These are phyloP conservation scores for Fraxinus albicans DNA, from an alignment of 305 asterid species.

Conservation along the genomic window DNA sequence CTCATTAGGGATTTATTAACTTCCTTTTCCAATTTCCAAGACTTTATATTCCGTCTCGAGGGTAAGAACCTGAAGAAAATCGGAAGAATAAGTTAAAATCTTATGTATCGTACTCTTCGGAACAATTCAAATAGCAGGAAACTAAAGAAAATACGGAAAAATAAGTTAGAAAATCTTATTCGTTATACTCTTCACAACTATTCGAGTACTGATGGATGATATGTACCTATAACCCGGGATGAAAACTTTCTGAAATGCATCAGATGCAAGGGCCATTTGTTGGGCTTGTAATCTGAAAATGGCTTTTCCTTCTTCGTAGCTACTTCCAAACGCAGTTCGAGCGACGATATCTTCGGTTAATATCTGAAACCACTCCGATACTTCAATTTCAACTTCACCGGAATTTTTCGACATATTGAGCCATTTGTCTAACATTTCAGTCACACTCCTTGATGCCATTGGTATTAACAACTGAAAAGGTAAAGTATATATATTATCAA, in stretches of 20 bases:
- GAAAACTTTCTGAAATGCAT: conserved; percentile 77
- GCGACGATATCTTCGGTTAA: conserved; percentile 74
- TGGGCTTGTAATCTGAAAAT: conserved; percentile 75
- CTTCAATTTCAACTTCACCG: conserved; percentile 69
- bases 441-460: conserved; percentile 13
- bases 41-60: conserved; percentile 62
- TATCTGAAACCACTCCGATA: conserved; percentile 62
- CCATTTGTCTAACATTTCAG: conserved; percentile 37
- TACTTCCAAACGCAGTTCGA: conserved; percentile 69
- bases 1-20: conserved; percentile 62
- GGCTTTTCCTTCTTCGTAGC: conserved; percentile 71
- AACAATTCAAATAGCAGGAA: conserved; percentile 40
- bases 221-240: conserved; percentile 79
- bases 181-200: neutral
- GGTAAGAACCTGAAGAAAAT: conserved; percentile 66
- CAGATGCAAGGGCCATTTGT: conserved; percentile 83
- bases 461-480: conserved; percentile 69
- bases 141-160: conserved; percentile 30
- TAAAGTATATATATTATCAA: neutral
- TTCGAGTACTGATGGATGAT: neutral
- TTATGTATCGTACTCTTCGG: neutral
- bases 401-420: conserved; percentile 31
- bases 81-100: neutral
- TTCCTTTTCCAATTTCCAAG: conserved; percentile 86
- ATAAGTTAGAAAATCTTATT: neutral